Base-by-base conservation (phyloP, 1,284 basidiomycete species). In the Microbotryum saponariae region DNA sequence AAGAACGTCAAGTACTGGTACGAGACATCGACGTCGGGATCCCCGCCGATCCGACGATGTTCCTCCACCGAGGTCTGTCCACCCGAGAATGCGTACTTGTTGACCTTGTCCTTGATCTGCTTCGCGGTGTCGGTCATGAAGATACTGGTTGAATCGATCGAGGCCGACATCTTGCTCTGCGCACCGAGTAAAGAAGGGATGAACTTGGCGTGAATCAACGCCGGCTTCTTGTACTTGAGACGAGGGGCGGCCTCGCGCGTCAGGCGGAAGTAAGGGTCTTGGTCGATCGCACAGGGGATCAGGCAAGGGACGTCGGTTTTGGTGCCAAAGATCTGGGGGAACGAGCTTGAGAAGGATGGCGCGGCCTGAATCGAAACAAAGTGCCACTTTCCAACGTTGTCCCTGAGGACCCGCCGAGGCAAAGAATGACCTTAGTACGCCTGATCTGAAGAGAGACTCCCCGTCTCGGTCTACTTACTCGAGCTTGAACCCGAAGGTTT, bases 1-100 rank as follows among this genome's bases (percentile, higher is more conserved):
- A 98, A 97, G 82, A 97, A 98, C n/a, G 85, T 83, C 66, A 98
- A 76, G 77, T 97, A 98, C 77, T 97, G 93, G 78, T 91, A 98
- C 59, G 88, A 82, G 61, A 99, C 90, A 76, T 99, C 96, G 44
- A 98, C 91, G 64, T 97, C 92, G 0, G 91, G 87, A 76, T 97
- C 83, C 1, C 96, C 96, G 6, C 96, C 96, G 27, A 89, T 77
- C 71, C 80, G 80, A 65, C 91, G 76, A 76, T 99, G 96, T 69
- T 97, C 90, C 76, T 97, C 94, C 74, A 92, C 85, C 14, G 91
- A 94, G 76, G 93, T 93, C 74, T 75, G 72, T 6, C 77, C 77
- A 6, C 77, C 77, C n/a, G 74, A 76, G 63, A 78, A 77, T 16
- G 77, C 77, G 56, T 77, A 70, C 72, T 82, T 86, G 75, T 92